These are phyloP conservation scores for Ajuga chamaepitys DNA, from an alignment of 257 asterid species.

Conservation along the genomic window DNA sequence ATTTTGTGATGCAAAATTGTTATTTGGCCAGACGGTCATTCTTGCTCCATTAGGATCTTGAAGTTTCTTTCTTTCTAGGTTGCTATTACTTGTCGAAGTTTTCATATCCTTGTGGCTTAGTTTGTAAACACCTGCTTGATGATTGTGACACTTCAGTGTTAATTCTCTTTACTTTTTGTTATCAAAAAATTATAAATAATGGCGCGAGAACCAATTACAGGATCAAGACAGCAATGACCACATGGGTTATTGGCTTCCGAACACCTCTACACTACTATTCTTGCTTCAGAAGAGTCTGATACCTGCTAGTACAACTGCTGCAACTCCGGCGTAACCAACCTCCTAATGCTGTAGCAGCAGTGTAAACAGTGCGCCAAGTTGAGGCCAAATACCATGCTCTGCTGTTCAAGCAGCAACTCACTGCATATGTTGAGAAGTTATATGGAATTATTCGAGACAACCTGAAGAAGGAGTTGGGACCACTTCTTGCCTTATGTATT, in stretches of 20 bases:
- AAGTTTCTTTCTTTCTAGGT: background rate
- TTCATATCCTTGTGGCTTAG: background rate
- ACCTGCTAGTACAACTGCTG: conserved; percentile 70
- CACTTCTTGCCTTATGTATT: conserved; percentile 79
- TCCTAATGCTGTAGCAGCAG: conserved; percentile 83
- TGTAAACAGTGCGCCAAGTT: conserved; percentile 85
- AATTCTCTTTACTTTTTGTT: background rate
- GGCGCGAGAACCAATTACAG: conserved; percentile 39
- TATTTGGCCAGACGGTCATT: background rate
- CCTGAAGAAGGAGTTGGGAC: conserved; percentile 77
- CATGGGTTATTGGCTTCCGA: conserved; percentile 97
- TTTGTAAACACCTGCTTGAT: background rate
- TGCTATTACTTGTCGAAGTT: background rate
- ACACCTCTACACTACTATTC: conserved; percentile 83
- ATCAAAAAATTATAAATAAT: conserved; percentile 4
- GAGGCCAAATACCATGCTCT: conserved; percentile 97
- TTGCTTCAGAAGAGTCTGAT: conserved; percentile 87
- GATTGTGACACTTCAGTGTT: background rate
- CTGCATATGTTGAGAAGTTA: conserved; percentile 95
- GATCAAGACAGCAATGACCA: conserved; percentile 80
- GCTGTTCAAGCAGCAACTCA: conserved; percentile 97
- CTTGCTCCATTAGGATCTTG: background rate
- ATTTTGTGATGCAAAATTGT: background rate
- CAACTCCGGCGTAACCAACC: conserved; percentile 81
- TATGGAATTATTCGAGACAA: conserved; percentile 96